phyloP scores from a whole-genome alignment of 495 filamentous ascomycete species.

The Daldinia bambusicola region DNA sequence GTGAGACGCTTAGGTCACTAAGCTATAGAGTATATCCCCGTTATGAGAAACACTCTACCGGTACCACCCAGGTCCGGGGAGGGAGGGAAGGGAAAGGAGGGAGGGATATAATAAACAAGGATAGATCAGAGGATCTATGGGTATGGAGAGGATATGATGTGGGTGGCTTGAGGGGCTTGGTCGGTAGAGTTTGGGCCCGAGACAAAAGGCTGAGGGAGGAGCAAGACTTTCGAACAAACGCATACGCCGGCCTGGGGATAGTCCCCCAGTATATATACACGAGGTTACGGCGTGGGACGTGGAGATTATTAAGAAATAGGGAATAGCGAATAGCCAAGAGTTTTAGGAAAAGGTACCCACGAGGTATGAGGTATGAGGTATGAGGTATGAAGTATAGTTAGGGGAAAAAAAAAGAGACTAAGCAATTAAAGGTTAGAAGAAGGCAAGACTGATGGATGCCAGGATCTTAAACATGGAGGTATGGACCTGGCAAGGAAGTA shows the following conservation, averaged over 20 bases:
- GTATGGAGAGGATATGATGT: constrained; percentile 27
- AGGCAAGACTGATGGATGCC: constrained; percentile 3
- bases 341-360: neutral
- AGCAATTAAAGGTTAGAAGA: neutral
- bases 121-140: constrained; percentile 8
- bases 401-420: neutral
- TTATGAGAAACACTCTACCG: constrained; percentile 13
- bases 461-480: neutral
- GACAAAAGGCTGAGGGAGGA: constrained; percentile 36
- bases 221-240: constrained; percentile 19
- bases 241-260: constrained; percentile 42
- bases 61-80: constrained; percentile 18
- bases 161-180: constrained; percentile 38
- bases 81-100: constrained; percentile 7
- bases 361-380: constrained; percentile 5
- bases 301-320: constrained; percentile 23
- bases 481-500: neutral
- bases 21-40: constrained; percentile 11
- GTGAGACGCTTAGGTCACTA: constrained; percentile 2
- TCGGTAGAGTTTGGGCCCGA: constrained; percentile 19
- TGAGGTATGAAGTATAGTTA: neutral
- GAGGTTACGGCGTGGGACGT: constrained; percentile 27
- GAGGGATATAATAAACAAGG: constrained; percentile 36
- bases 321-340: constrained; percentile 5
- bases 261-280: constrained; percentile 39